Evolutionary conservation across 768 basidiomycete genomes (phyloP).

Genomic region (Nidularia pulvinata): DNA sequence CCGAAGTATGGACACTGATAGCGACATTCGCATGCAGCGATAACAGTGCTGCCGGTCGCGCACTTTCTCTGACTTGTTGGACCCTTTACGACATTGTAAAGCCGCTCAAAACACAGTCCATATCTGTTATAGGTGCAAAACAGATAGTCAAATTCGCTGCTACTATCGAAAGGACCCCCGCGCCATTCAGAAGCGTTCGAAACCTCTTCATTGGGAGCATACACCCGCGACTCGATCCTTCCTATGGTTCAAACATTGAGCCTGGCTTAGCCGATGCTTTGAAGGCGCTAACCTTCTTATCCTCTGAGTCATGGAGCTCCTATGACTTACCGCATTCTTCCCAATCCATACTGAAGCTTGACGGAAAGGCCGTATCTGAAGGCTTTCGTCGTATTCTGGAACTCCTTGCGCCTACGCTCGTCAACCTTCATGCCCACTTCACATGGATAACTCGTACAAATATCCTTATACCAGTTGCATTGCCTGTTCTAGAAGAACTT

Average conservation of each 20-base stretch:
- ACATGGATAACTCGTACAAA: background rate
- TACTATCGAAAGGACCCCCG: background rate
- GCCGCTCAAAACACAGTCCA: background rate
- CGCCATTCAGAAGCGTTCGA: background rate
- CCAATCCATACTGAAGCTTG: too few species aligned
- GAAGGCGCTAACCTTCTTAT: too few species aligned
- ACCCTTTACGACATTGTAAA: background rate
- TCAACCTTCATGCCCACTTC: background rate
- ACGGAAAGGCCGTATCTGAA: too few species aligned
- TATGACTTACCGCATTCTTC: too few species aligned
- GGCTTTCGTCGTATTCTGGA: background rate
- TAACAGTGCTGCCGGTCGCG: background rate
- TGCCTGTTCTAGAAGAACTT: background rate
- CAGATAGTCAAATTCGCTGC: background rate
- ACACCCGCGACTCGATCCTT: background rate
- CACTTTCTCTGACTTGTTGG: slow-evolving; percentile 1
- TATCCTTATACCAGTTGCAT: background rate
- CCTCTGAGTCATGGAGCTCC: too few species aligned
- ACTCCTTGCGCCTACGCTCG: background rate
- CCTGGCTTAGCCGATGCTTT: too few species aligned
- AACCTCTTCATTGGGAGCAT: background rate
- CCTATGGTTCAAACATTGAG: too few species aligned
- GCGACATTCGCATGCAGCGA: background rate
- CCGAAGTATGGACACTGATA: background rate
- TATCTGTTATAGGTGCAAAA: background rate